Evolutionary conservation across 441 rosid genomes (phyloP).

Genomic region (Gossypium schwendimanii): DNA sequence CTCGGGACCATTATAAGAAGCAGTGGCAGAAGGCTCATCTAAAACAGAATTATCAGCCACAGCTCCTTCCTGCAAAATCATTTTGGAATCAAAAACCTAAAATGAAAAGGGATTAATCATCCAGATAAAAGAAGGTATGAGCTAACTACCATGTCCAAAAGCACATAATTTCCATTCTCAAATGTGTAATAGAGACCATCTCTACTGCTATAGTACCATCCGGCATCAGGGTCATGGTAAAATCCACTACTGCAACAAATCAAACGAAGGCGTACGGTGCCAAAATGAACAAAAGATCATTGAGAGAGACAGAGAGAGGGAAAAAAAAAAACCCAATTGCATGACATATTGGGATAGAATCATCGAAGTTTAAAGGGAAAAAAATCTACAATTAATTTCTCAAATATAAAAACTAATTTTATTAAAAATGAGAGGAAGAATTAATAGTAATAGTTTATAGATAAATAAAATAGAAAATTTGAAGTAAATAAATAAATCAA

Average conservation of each 20-base stretch:
- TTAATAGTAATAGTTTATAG: background rate
- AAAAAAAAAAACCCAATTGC: background rate
- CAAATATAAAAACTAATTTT: background rate
- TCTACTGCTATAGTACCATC: constrained; percentile 78
- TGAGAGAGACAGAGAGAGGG: background rate
- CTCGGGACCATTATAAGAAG: constrained; percentile 10
- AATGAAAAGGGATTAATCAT: background rate
- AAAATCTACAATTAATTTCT: background rate
- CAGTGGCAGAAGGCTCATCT: constrained; percentile 22
- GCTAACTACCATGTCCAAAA: constrained; percentile 45
- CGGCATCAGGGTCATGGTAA: constrained; percentile 74
- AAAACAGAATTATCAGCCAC: constrained; percentile 22
- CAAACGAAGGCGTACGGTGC: background rate
- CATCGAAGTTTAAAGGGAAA: background rate
- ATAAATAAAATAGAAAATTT: background rate
- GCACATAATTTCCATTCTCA: constrained; percentile 69
- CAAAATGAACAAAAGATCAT: background rate
- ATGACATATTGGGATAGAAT: background rate
- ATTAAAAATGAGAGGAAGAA: background rate
- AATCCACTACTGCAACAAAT: constrained; percentile 64
- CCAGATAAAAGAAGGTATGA: background rate
- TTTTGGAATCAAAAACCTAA: constrained; percentile 27
- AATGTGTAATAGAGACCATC: constrained; percentile 76
- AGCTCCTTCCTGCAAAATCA: constrained; percentile 19
- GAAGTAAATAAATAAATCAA: background rate